Percentiles rank a stretch among this genome's conserved stretches.
Conservation (phyloP, 2,329 filamentous ascomycete genomes). For the Neonectria ditissima region DNA sequence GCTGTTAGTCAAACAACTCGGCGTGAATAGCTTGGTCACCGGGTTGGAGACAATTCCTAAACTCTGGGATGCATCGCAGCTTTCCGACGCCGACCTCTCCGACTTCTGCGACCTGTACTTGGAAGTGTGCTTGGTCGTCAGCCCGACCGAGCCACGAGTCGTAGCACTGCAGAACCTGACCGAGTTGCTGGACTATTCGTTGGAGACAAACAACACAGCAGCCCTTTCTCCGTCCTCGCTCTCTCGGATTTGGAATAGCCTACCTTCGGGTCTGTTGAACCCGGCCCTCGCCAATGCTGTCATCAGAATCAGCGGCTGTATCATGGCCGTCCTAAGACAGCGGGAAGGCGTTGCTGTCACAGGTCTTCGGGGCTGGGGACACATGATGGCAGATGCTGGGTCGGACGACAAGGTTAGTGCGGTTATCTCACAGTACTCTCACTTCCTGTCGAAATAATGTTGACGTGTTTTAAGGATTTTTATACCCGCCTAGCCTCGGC, state of each 20-base stretch:
- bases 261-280: slow-evolving; percentile 56
- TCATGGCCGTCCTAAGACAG: slow-evolving; percentile 53
- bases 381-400: slow-evolving; percentile 62
- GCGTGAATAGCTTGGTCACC: slow-evolving; percentile 51
- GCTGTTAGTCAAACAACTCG: slow-evolving; percentile 46
- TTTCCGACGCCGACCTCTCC: slow-evolving; percentile 42
- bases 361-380: slow-evolving; percentile 58
- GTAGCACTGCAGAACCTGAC: slow-evolving; percentile 62
- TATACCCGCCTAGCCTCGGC: slow-evolving; percentile 73
- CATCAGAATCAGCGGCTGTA: slow-evolving; percentile 59
- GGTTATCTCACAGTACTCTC: neutral
- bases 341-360: slow-evolving; percentile 23
- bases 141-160: slow-evolving; percentile 59
- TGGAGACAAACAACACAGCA: slow-evolving; percentile 44
- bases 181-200: slow-evolving; percentile 55
- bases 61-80: slow-evolving; percentile 46
- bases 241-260: slow-evolving; percentile 54
- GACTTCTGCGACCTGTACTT: slow-evolving; percentile 59
- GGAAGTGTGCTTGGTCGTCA: slow-evolving; percentile 53
- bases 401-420: slow-evolving; percentile 61
- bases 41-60: slow-evolving; percentile 50
- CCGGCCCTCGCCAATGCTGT: slow-evolving; percentile 63
- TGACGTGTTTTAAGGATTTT: slow-evolving; percentile 63
- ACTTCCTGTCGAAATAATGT: neutral
- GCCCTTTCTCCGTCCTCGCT: slow-evolving; percentile 52